Percentiles rank a stretch among this genome's conserved stretches.
These are phyloP conservation scores for Sclerospora graminicola DNA, from an alignment of 352 stramenopile genomes.

Conservation along the genomic window DNA sequence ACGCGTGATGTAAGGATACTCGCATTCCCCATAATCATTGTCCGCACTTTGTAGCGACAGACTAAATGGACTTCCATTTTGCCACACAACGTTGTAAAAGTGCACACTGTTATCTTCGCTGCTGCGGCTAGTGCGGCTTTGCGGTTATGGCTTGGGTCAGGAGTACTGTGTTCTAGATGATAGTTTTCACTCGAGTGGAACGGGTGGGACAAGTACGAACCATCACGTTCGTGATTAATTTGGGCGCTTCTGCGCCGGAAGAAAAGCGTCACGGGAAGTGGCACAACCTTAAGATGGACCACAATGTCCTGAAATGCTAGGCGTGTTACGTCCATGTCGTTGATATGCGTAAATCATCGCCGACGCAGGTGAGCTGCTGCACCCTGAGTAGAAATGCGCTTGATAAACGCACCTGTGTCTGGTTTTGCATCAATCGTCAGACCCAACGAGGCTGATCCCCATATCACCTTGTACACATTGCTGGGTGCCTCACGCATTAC, in stretches of 20 bases:
- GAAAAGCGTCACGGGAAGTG: conserved; percentile 67
- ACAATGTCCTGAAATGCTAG: conserved; percentile 80
- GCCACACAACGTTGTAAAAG: no score
- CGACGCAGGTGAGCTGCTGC: conserved; percentile 65
- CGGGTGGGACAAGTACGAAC: conserved; percentile 35
- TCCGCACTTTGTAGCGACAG: conserved; percentile 73
- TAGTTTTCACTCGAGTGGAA: conserved; percentile 26
- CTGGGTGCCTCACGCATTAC: no score
- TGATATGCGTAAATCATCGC: conserved; percentile 80
- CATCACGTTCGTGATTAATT: conserved; percentile 15
- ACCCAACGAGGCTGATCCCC: no score
- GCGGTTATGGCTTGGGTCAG: no score
- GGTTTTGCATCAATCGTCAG: conserved; percentile 65
- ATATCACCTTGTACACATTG: no score
- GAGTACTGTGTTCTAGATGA: conserved; percentile 29
- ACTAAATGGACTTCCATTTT: conserved; percentile 59
- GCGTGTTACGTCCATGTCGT: conserved; percentile 75
- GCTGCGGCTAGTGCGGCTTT: no score
- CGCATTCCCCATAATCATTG: conserved; percentile 39
- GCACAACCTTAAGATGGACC: conserved; percentile 62
- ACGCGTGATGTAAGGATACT: conserved; percentile 83
- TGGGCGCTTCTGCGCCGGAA: conserved; percentile 39
- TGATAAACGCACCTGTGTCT: conserved; percentile 61
- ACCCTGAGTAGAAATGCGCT: conserved; percentile 65
- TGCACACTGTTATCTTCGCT: no score